Evolutionary conservation across 225 moss, liverwort and hornwort species (phyloP), one percentile per base, ranked within the genome.

Genomic region (Physcomitrium patens): DNA sequence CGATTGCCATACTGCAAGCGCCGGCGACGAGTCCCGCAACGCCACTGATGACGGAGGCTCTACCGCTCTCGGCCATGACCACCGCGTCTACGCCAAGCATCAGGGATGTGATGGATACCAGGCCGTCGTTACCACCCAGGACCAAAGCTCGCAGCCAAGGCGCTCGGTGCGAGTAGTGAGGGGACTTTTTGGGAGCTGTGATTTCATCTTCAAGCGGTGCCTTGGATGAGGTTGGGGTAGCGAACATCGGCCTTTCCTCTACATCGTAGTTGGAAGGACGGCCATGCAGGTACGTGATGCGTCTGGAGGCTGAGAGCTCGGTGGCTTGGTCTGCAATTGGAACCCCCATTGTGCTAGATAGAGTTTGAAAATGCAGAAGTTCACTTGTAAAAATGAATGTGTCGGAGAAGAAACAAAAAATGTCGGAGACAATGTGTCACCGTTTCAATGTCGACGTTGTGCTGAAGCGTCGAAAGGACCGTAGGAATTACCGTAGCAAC

Each of bases 1-100:
- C 90, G 8, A 90, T 88, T 17, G 88, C 90, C 90, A 90, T 90
- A 27, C 88, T 88, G 2, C 90, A 90, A 0, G 90, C 90, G 15
- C 90, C 90, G 0, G 90, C 90, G 7, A 90, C 77, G 11, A 88
- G 85, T 0, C 90, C 90, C 0, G 88, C 90, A 0, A 90, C 54
- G 0, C 90, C 90, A 9, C 83, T 86, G 37, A 88, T 66, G 1
- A 88, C 17, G 9, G 79, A 81, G 19, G 83, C 71, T 27, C 18
- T 70, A 16, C 23, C 78, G n/a, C 68, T 78, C 4, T 71, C 70
- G 10, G 71, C 63, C 42, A 82, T 75, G 28, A 80, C 60, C 8
- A 86, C 80, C 0, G 88, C 90, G 47, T 86, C 90, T 4, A 90
- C 90, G 27, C 90, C 90, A 63, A 88, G 63, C 88, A 90, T 88